Evolutionary conservation across 768 basidiomycete genomes (phyloP), one percentile per base, ranked within the genome.

Genomic region (Russula olivacea): DNA sequence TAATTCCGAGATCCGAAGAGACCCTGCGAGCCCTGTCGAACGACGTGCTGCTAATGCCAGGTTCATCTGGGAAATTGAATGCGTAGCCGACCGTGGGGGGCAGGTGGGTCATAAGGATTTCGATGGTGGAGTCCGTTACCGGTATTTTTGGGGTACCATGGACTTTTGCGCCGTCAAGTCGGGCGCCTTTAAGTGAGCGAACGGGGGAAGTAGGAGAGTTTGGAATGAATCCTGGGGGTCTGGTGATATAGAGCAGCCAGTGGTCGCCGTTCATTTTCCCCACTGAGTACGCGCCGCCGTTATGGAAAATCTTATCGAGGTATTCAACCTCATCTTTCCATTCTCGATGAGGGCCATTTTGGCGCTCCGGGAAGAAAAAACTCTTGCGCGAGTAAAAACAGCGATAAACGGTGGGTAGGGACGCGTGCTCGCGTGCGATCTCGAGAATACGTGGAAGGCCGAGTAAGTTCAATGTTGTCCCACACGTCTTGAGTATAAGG

Each of bases 321-420:
- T 86, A 98, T 61, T 86, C 83, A 70, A 98, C 89, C 76, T 99
- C 97, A 61, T 90, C 83, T 63, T 84, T 84, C 97, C 97, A 99
- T 70, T 93, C 91, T 61, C 85, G 80, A 76, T 99, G 97, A 17
- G 94, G 95, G 4, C 93, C 95, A 23, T 78, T 77, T 72, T 99
- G 97, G 25, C 91, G 85, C 74, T 99, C 97, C 9, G 97, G 97
- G 75, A 98, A 99, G 90, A 98, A 98, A 83, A 98, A 99, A 8
- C 90, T 89, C 76, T 98, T 99, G 69, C 96, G 87, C 47, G 94
- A 97, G 78, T 98, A 99, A 80, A 98, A 99, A 75, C 91, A 93
- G 65, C 93, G 85, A 74, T 93, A 84, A 36, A 98, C 91, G 38
- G 81, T 79, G 28, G 78, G 78, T 64, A 93, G 75, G 55, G 81